phyloP scores from a whole-genome alignment of 2,329 filamentous ascomycete species.

The Diplodia intermedia region DNA sequence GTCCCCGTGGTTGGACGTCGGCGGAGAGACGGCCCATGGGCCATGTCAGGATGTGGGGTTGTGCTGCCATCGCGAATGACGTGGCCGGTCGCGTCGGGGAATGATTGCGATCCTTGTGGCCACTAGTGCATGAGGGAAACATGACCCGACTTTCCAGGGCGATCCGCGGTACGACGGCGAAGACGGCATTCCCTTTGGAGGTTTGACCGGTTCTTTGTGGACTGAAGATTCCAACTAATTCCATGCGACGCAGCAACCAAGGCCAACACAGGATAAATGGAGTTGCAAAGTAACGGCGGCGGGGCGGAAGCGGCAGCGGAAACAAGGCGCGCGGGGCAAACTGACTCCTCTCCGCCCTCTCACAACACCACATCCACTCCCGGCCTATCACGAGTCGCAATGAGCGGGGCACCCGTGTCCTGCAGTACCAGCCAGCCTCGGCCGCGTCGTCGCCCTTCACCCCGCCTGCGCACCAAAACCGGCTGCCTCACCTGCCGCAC shows the following conservation, averaged over 20 bases:
- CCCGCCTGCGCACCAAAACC: slow-evolving; percentile 21
- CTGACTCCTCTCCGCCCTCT: background rate
- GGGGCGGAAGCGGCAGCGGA: background rate
- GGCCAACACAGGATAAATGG: too few relatives aligned
- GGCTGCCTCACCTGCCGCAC: slow-evolving; percentile 26
- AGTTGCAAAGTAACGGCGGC: too few relatives aligned
- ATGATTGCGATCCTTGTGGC: background rate
- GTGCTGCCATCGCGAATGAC: background rate
- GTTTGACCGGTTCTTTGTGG: too few relatives aligned
- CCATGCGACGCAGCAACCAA: too few relatives aligned
- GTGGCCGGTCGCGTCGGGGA: background rate
- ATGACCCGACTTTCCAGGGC: background rate
- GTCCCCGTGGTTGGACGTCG: slow-evolving; percentile 5
- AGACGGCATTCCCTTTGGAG: background rate
- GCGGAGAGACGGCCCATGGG: slow-evolving; percentile 16
- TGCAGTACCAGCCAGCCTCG: background rate
- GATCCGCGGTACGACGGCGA: background rate
- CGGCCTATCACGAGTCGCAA: background rate
- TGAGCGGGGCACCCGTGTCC: too few relatives aligned
- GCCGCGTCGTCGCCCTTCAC: slow-evolving; percentile 7
- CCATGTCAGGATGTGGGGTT: background rate
- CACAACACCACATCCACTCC: background rate
- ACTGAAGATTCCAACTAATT: too few relatives aligned
- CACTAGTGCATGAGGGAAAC: background rate
- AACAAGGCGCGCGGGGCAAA: background rate